These are phyloP conservation scores for Sarocladium strictum DNA, from an alignment of 2,329 filamentous ascomycete species.

Conservation along the genomic window DNA sequence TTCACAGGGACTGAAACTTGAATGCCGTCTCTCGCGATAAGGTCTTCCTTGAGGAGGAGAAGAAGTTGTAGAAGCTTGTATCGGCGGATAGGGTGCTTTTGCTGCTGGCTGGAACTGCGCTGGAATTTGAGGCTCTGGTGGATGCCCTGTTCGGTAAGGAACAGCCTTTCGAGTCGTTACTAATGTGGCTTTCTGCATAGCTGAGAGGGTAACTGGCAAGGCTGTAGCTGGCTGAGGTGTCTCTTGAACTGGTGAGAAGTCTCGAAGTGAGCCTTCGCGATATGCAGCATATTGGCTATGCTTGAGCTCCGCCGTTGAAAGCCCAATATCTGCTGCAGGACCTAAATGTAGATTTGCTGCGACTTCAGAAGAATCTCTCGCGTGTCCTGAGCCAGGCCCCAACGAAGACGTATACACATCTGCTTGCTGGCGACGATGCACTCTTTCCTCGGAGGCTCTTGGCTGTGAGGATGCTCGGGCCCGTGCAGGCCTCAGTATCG, in stretches of 20 bases:
- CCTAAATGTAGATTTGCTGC: background rate
- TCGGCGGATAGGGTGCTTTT: background rate
- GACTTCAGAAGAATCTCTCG: background rate
- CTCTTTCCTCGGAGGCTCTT: background rate
- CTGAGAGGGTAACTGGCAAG: background rate
- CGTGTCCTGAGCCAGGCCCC: background rate
- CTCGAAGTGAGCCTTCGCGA: background rate
- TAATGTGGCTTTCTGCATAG: constrained; percentile 12
- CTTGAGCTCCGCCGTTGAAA: background rate
- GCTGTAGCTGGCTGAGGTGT: background rate
- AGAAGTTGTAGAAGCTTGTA: background rate
- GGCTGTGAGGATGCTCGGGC: constrained; percentile 11
- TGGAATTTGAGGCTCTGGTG: background rate
- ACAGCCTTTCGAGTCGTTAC: constrained; percentile 4
- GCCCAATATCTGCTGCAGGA: background rate
- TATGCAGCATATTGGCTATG: background rate
- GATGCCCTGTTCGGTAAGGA: background rate
- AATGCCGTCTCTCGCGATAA: constrained; percentile 17
- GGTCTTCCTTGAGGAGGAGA: background rate
- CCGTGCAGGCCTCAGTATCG: constrained; percentile 13
- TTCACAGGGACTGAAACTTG: constrained; percentile 18
- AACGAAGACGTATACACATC: background rate
- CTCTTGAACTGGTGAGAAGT: background rate
- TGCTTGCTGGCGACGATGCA: background rate
- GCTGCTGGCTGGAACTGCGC: background rate